Conservation (phyloP, 495 filamentous ascomycete species). For the Lindgomyces ingoldianus region DNA sequence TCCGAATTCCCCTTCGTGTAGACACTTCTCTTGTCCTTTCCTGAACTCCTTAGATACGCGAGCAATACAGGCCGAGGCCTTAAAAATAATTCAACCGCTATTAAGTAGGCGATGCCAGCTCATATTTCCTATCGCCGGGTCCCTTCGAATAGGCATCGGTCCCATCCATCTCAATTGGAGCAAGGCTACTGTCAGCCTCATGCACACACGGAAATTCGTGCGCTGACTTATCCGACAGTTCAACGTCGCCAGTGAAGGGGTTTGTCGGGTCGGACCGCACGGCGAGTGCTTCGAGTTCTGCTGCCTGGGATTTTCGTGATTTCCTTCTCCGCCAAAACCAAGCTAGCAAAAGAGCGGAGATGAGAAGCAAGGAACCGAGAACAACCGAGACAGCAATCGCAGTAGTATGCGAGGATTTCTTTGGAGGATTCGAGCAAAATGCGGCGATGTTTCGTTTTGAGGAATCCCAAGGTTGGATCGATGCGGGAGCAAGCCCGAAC, state of each 20-base stretch:
- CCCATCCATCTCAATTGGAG: background rate
- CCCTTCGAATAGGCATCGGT: background rate
- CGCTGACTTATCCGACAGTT: background rate
- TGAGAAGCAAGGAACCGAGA: background rate
- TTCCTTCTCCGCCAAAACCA: background rate
- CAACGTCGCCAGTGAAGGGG: background rate
- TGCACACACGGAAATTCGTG: background rate
- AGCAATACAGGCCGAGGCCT: no score
- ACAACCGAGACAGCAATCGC: background rate
- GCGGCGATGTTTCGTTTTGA: background rate
- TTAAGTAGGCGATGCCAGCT: no score
- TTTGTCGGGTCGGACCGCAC: background rate
- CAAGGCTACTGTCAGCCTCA: background rate
- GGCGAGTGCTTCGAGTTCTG: background rate
- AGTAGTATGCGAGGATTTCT: background rate
- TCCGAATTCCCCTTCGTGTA: no score
- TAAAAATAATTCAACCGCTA: no score
- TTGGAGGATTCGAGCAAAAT: background rate
- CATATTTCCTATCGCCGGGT: background rate
- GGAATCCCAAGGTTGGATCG: background rate
- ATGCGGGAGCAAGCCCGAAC: background rate
- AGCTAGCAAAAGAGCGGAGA: background rate
- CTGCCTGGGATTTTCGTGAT: background rate
- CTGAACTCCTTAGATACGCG: no score
- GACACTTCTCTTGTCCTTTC: no score